Conservation (phyloP, 208 protist species). For the Wallacemonas sp. region DNA sequence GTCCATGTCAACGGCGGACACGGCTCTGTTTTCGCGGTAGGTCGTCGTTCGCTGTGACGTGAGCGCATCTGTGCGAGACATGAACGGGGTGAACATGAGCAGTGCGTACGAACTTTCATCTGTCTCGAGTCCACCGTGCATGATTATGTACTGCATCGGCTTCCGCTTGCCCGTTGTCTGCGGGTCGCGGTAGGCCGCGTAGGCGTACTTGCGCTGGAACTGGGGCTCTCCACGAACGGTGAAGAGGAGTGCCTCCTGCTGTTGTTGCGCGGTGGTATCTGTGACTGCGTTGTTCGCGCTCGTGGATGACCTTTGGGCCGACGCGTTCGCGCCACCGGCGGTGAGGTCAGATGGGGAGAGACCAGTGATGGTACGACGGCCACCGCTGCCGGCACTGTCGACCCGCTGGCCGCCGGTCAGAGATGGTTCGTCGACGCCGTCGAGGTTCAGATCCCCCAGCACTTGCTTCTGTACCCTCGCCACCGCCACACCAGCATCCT, state of each 20-base stretch:
- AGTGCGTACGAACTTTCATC: constrained; percentile 67
- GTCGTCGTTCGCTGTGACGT: background rate
- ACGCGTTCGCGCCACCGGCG: too few relatives aligned
- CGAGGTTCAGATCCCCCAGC: constrained; percentile 8
- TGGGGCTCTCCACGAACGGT: constrained; percentile 55
- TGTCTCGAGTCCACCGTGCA: constrained; percentile 71
- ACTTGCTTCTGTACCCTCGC: constrained; percentile 4
- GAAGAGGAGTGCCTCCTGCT: constrained; percentile 39
- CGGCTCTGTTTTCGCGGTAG: background rate
- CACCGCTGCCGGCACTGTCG: background rate
- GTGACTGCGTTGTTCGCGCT: too few relatives aligned
- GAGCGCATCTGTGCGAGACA: constrained; percentile 24
- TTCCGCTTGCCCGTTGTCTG: constrained; percentile 23
- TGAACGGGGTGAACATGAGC: constrained; percentile 67
- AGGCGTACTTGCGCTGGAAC: constrained; percentile 82
- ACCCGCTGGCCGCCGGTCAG: background rate
- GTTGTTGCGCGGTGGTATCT: too few relatives aligned
- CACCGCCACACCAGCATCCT: background rate
- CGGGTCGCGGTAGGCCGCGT: constrained; percentile 41
- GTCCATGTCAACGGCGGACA: constrained; percentile 9
- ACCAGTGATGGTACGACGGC: background rate
- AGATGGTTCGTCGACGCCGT: background rate
- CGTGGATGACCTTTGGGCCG: too few relatives aligned
- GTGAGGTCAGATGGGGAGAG: background rate
- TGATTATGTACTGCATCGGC: constrained; percentile 66